Base-by-base conservation (phyloP, 2,329 filamentous ascomycete genomes). In the Gyromitra esculenta region DNA sequence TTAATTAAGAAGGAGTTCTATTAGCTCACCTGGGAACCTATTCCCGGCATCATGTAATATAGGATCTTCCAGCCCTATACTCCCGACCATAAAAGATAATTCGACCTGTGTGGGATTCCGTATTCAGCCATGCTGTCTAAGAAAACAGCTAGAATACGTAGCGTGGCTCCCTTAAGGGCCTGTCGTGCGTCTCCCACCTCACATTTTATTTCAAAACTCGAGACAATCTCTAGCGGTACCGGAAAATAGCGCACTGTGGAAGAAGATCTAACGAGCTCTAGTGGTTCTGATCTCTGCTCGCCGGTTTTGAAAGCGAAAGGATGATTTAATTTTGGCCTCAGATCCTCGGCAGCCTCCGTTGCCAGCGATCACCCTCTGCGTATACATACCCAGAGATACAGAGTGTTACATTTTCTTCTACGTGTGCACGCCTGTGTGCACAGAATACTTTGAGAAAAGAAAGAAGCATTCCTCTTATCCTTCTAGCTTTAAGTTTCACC, bases 81-180 rank as follows among this genome's bases (percentile, higher is more conserved):
- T 69, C 43, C 41, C 43, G 25, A 3, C 43, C 31, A 31, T 43
- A 11, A 54, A 60, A 31, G 31, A 50, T 5, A 68, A 60, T 57
- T 68, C 71, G 31, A 50, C 43, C 41, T 73, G 54, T 31, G 54
- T 73, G 41, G 71, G 43, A 73, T 73, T 41, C 63, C 63, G n/a
- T 62, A 73, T 43, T 41, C 71, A 35, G 63, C 54, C 35, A 74
- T 69, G 64, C 15, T 75, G 21, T 21, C 25, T 43, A 62, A 69
- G 41, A 35, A 75, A 39, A 5, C 8, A 21, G 11, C 39, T 31
- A 35, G 54, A 21, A 21, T 21, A 21, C 18, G 39, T 60, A 71
- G 67, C 43, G 57, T 71, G 13, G 31, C 37, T n/a, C 41, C 35
- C 1, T 11, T 18, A n/a, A 56, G 2, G 11, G 21, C 48, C 21